phyloP scores from a whole-genome alignment of 768 basidiomycete genomes.

The Dendrothele bispora region DNA sequence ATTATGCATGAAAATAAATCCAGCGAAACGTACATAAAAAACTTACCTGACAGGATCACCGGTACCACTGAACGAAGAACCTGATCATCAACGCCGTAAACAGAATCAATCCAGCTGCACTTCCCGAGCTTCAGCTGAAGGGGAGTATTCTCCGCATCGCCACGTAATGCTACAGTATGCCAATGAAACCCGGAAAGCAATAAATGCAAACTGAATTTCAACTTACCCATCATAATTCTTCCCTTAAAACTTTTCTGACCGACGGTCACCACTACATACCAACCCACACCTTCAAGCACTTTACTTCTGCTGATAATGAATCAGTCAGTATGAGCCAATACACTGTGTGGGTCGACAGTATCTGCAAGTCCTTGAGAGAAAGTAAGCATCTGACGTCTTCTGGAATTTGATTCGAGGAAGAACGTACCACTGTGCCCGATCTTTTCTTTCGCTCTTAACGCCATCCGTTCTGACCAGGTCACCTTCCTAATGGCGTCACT shows the following conservation, averaged over 20 bases:
- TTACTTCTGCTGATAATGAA: constrained; percentile 91
- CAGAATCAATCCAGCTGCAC: constrained; percentile 74
- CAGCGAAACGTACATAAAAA: too few relatives aligned
- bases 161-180: constrained; percentile 65
- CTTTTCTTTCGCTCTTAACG: constrained; percentile 37
- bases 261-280: constrained; percentile 89
- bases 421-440: constrained; percentile 23
- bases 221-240: constrained; percentile 93
- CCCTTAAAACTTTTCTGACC: constrained; percentile 94
- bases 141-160: constrained; percentile 86
- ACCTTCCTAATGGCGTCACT: constrained; percentile 90
- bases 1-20: too few relatives aligned
- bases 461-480: constrained; percentile 71
- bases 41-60: constrained; percentile 64
- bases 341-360: too few relatives aligned
- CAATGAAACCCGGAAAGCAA: not conserved
- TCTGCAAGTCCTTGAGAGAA: too few relatives aligned
- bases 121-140: constrained; percentile 93
- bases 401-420: too few relatives aligned
- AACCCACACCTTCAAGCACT: constrained; percentile 91
- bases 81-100: constrained; percentile 87
- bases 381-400: too few relatives aligned
- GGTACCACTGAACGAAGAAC: constrained; percentile 83
- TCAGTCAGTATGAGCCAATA: constrained; percentile 75
- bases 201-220: not conserved